Base-by-base conservation (phyloP, 2,329 filamentous ascomycete genomes). In the Chlorencoelia australis region DNA sequence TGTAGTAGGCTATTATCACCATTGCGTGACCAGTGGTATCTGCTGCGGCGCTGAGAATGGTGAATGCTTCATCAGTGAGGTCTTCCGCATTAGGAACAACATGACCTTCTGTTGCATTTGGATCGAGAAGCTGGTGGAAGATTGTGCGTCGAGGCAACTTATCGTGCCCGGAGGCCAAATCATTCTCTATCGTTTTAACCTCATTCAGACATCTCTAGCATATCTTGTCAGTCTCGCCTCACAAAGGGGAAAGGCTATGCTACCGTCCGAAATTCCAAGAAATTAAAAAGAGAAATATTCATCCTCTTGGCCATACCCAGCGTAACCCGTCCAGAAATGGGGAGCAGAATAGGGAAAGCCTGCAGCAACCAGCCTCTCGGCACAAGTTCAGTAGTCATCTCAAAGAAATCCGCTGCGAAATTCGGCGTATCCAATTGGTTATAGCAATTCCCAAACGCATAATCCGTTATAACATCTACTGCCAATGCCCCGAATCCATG, bases 61-160 rank as follows among this genome's bases (percentile, higher is more conserved):
- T 34, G 47, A 29, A 33, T 2, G 38, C 33, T 17, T 47, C 47
- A 21, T 45, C 43, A 5, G 17, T 35, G 7, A 49, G 25, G 10
- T 45, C 26, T 9, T 47, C 37, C 10, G 39, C 30, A 7, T 33
- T 33, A 4, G 45, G 45, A 7, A 39, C 43, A 7, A 40, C 24
- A 26, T 46, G 39, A 9, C 43, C 45, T 10, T 33, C 34, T 3
- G 30, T 11, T 6, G 34, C 30, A n/a, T 40, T 29, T 7, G 46
- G 44, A 31, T 46, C 42, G 2, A 58, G 43, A 3, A 58, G 42
- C 7, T 52, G 42, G 24, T 48, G 46, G 37, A 58, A 57, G 10
- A 59, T 55, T 7, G 52, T 55, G n/a, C n/a, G n/a, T n/a, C n/a
- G n/a, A n/a, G n/a, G n/a, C n/a, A n/a, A n/a, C n/a, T n/a, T n/a